phyloP scores from a whole-genome alignment of 83 land plant species.

The Larix sibirica region DNA sequence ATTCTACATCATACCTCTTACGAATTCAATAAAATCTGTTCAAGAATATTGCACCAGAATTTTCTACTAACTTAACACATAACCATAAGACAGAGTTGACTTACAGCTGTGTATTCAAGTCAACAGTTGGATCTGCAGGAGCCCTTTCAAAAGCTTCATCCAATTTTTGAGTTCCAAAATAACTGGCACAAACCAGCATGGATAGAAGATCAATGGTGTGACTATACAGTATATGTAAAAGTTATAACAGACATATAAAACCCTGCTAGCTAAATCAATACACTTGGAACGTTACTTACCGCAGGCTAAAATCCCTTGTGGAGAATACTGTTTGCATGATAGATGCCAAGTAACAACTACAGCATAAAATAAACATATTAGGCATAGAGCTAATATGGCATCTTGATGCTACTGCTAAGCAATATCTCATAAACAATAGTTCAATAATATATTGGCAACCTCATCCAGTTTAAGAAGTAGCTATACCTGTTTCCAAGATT shows the following conservation, averaged over 20 bases:
- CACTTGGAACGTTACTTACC: constrained; percentile 43
- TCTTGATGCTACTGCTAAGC: not conserved
- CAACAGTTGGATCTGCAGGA: constrained; percentile 98
- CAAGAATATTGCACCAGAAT: no score
- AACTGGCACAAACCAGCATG: constrained; percentile 45
- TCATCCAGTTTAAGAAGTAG: not conserved
- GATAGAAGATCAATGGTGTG: not conserved
- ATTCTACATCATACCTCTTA: not conserved
- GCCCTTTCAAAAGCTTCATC: constrained; percentile 76
- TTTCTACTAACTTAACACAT: no score
- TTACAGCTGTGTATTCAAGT: constrained; percentile 93
- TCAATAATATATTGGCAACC: no score
- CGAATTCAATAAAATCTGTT: no score
- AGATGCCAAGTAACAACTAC: constrained; percentile 98
- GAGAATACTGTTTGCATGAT: constrained; percentile 93
- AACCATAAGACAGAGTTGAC: constrained; percentile 11
- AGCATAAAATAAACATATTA: constrained; percentile 2
- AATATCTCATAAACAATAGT: no score
- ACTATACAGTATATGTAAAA: not conserved
- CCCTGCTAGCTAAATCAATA: not conserved
- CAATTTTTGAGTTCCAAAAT: constrained; percentile 59
- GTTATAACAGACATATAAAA: constrained; percentile 16
- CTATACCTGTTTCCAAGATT: constrained; percentile 97
- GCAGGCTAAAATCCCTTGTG: constrained; percentile 62
- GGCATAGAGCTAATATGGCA: not conserved